Evolutionary conservation across 192 early-diverging fungal species (phyloP).

Genomic region (Gonapodya prolifera): DNA sequence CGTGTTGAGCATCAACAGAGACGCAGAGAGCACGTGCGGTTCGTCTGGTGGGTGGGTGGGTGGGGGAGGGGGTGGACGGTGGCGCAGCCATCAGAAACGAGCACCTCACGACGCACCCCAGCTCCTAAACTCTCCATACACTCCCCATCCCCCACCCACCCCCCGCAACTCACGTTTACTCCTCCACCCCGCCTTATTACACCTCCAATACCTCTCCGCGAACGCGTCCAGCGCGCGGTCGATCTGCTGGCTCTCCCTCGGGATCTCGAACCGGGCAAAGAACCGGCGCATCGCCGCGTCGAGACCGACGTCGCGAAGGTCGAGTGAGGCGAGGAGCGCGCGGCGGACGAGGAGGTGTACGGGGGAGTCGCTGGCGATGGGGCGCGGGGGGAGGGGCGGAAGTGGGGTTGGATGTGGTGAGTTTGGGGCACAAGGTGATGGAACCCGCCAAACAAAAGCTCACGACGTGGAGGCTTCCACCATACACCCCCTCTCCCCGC

Average conservation of each 20-base stretch:
- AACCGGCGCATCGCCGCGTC: slow-evolving; percentile 86
- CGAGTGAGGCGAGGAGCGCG: background rate
- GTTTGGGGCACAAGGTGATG: background rate
- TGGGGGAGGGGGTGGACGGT: too few species aligned
- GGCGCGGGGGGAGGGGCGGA: background rate
- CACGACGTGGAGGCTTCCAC: background rate
- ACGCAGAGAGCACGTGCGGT: background rate
- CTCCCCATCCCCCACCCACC: too few species aligned
- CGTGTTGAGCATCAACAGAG: slow-evolving; percentile 8
- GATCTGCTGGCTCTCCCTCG: slow-evolving; percentile 73
- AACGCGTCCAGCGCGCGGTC: slow-evolving; percentile 66
- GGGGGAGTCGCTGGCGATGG: background rate
- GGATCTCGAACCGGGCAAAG: slow-evolving; percentile 55
- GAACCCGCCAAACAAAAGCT: background rate
- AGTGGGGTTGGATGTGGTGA: background rate
- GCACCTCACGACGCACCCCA: background rate
- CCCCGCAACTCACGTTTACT: background rate
- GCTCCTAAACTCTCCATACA: too few species aligned
- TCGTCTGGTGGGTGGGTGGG: background rate
- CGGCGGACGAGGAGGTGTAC: background rate
- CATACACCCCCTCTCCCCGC: background rate
- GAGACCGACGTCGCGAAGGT: slow-evolving; percentile 15
- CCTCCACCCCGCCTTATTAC: background rate
- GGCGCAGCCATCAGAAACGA: background rate
- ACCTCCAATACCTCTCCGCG: slow-evolving; percentile 42